Base-by-base conservation (phyloP, 371 early-diverging fungal genomes). In the Mucor indicus region DNA sequence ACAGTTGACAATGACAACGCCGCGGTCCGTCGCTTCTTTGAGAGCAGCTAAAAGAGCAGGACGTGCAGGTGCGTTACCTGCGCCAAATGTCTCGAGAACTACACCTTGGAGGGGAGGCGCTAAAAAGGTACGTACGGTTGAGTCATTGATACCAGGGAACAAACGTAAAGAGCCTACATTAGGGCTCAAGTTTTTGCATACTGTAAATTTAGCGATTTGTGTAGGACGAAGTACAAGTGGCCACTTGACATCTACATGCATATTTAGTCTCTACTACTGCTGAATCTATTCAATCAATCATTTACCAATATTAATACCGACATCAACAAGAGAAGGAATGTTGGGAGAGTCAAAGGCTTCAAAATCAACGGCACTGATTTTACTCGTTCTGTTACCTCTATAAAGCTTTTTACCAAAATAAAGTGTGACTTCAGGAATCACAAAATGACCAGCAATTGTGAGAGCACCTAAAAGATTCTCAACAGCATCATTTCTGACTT, bases 261-360 rank as follows among this genome's bases (percentile, higher is more conserved):
- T 7, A 7, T 27, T 27, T 27, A 27, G 29, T 27, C 11, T 27
- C 5, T 27, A 15, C 35, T 12, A 13, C 3, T 32, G 7, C 17
- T 7, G 11, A 27, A 27, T 7, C 29, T 5, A 33, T 4, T 33
- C 13, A 9, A 33, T 33, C 9, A 13, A 4, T 20, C 38, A 20
- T 64, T 61, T 75, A 88, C 91, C 84, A 43, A 98, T 95, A 60
- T 96, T 91, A 50, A 97, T 92, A 17, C 98, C 96, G 12, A 96
- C 88, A 15, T 83, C 77, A 5, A 91, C 98, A 12, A 98, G 75
- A 6, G 97, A 89, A 5, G 86, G 55, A 23, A 95, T 50, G 59
- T 98, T 98, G 11, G 97, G 97, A 25, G 95, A 94, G 53, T 93
- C 95, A 64, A 98, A 98, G 2, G 98, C 98, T 47, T 91, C 83